These are phyloP conservation scores for Tulasnella sp. DNA, from an alignment of 768 basidiomycete species.

Conservation along the genomic window DNA sequence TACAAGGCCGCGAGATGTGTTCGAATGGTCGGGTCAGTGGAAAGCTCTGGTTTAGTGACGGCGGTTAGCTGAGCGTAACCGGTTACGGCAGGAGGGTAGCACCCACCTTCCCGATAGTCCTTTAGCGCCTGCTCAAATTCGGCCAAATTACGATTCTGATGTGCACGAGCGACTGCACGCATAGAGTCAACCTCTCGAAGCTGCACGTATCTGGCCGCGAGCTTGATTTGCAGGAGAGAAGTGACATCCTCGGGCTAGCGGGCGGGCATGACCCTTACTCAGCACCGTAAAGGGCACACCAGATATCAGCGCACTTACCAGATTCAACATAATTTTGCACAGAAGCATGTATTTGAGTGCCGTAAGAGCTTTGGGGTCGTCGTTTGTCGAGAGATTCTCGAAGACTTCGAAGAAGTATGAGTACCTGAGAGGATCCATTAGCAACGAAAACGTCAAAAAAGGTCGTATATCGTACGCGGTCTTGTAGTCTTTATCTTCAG, in stretches of 20 bases:
- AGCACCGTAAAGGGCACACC: too few species aligned
- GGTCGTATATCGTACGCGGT: conserved; percentile 56
- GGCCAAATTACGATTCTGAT: conserved; percentile 84
- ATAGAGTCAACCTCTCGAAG: conserved; percentile 91
- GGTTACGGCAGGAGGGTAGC: conserved; percentile 86
- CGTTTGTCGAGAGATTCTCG: conserved; percentile 81
- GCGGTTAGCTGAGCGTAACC: conserved; percentile 80
- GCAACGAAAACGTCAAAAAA: background rate
- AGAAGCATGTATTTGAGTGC: conserved; percentile 98
- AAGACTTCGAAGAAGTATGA: conserved; percentile 98
- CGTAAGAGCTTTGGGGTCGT: conserved; percentile 71
- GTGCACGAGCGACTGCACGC: conserved; percentile 92
- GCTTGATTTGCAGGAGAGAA: conserved; percentile 80
- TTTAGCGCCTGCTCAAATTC: conserved; percentile 87
- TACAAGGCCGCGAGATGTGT: conserved; percentile 93
- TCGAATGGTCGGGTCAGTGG: conserved; percentile 93
- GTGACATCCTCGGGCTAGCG: conserved; percentile 90
- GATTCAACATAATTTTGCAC: conserved; percentile 97
- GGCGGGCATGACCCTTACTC: background rate
- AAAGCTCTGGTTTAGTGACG: conserved; percentile 64
- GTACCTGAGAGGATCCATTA: conserved; percentile 49
- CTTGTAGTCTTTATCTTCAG: conserved; percentile 97
- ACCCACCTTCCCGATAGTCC: conserved; percentile 77
- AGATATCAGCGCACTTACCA: conserved; percentile 52
- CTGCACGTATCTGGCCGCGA: conserved; percentile 85